Conservation (phyloP, 2,329 filamentous ascomycete species). For the Gnomoniopsis smithogilvyi region DNA sequence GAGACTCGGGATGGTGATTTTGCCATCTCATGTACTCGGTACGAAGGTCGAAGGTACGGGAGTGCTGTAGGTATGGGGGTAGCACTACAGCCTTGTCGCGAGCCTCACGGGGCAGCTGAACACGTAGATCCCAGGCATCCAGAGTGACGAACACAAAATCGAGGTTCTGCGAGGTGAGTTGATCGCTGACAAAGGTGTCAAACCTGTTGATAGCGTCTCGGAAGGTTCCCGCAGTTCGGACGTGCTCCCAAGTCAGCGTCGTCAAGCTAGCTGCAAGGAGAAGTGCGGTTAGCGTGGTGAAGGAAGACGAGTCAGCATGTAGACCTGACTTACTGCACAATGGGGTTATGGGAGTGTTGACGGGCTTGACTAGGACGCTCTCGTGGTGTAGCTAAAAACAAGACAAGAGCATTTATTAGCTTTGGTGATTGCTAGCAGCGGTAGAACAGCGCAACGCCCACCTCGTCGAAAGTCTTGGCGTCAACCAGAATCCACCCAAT, state of each 20-base stretch:
- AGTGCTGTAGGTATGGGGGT: slow-evolving; percentile 95
- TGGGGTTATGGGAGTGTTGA: slow-evolving; percentile 98
- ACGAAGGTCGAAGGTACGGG: slow-evolving; percentile 91
- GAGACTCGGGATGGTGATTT: slow-evolving; percentile 94
- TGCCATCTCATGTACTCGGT: slow-evolving; percentile 99
- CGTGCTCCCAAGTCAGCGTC: slow-evolving; percentile 98
- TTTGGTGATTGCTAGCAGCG: background rate
- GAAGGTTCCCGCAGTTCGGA: slow-evolving; percentile 95
- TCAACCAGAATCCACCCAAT: slow-evolving; percentile 96
- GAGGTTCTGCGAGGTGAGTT: slow-evolving; percentile 84
- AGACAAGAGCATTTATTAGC: background rate
- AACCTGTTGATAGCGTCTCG: slow-evolving; percentile 95
- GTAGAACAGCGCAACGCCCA: slow-evolving; percentile 41
- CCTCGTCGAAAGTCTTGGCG: slow-evolving; percentile 88
- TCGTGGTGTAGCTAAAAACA: slow-evolving; percentile 77
- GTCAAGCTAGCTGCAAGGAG: slow-evolving; percentile 76
- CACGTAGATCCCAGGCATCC: slow-evolving; percentile 96
- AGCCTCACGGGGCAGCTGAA: slow-evolving; percentile 95
- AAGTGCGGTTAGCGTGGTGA: background rate
- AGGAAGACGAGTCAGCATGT: slow-evolving; percentile 12
- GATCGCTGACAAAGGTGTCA: slow-evolving; percentile 88
- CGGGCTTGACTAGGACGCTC: slow-evolving; percentile 93
- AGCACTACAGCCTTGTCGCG: slow-evolving; percentile 97
- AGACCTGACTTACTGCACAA: slow-evolving; percentile 81
- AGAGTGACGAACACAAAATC: slow-evolving; percentile 98